phyloP scores from a whole-genome alignment of 257 asterid genomes.

The Gynochthodes officinalis region DNA sequence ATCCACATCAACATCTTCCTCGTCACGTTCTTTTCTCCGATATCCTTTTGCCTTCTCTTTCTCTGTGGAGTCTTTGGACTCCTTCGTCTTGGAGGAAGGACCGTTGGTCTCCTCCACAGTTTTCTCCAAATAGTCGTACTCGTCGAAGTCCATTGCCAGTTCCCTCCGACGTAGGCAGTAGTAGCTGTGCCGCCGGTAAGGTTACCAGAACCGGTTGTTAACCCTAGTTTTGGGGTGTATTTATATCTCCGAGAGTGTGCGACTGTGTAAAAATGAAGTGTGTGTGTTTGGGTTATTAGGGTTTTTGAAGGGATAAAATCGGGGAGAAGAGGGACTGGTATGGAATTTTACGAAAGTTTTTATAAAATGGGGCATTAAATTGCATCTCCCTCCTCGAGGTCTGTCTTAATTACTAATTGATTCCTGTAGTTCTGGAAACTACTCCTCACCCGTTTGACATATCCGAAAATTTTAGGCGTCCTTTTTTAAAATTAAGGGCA shows the following conservation, averaged over 20 bases:
- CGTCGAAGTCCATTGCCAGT: constrained; percentile 81
- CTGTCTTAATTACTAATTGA: background rate
- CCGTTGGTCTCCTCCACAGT: constrained; percentile 81
- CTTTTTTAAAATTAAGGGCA: too few species aligned
- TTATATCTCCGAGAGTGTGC: background rate
- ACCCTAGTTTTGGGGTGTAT: constrained; percentile 4
- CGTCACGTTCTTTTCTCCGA: constrained; percentile 69
- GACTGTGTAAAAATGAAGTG: background rate
- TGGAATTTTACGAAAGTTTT: background rate
- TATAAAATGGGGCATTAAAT: too few species aligned
- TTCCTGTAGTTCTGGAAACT: too few species aligned
- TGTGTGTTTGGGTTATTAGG: constrained; percentile 1
- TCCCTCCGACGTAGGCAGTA: constrained; percentile 6
- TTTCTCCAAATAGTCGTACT: constrained; percentile 93
- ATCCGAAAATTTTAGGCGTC: too few species aligned
- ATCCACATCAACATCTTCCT: constrained; percentile 46
- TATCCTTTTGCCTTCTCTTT: constrained; percentile 63
- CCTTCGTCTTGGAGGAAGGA: constrained; percentile 50
- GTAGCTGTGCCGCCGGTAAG: constrained; percentile 12
- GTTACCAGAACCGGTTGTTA: constrained; percentile 1
- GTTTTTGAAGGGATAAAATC: constrained; percentile 15
- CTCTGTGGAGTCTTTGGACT: constrained; percentile 39
- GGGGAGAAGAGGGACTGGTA: background rate
- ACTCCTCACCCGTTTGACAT: too few species aligned
- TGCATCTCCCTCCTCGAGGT: background rate